A percentile compares a stretch with the other conserved stretches of the same genome.
Conservation (phyloP, 805 yeast genomes). For the Metschnikowia dekortorum region DNA sequence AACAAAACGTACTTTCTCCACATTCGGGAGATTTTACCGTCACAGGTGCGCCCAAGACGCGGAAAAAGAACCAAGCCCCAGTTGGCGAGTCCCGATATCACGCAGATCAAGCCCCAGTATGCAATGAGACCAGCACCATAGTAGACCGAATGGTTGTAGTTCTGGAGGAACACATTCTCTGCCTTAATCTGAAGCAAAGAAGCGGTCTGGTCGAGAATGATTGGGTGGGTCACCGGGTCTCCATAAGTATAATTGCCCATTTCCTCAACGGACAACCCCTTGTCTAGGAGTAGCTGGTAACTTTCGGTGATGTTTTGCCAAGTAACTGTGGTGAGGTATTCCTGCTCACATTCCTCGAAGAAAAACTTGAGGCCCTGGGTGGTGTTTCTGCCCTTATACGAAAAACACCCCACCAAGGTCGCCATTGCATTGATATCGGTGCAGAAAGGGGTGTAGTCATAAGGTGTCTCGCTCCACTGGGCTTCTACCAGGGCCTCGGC, state of each 20-base stretch:
- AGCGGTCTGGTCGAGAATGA: slow-evolving; percentile 8
- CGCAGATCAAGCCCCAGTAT: slow-evolving; percentile 45
- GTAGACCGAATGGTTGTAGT: slow-evolving; percentile 35
- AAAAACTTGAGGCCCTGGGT: slow-evolving; percentile 4
- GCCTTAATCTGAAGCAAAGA: slow-evolving; percentile 12
- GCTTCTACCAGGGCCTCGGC: slow-evolving; percentile 4
- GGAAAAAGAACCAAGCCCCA: slow-evolving; percentile 42
- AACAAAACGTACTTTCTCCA: slow-evolving; percentile 24
- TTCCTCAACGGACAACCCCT: slow-evolving; percentile 7
- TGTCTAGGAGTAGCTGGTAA: slow-evolving; percentile 4
- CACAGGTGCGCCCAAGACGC: slow-evolving; percentile 21
- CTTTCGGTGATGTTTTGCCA: slow-evolving; percentile 9
- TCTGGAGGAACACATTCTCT: slow-evolving; percentile 33
- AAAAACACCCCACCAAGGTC: slow-evolving; percentile 11
- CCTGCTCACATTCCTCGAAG: slow-evolving; percentile 6
- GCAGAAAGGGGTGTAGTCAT: slow-evolving; percentile 11
- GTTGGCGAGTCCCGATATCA: slow-evolving; percentile 39
- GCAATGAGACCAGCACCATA: slow-evolving; percentile 39
- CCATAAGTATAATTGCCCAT: slow-evolving; percentile 7
- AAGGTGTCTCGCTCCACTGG: slow-evolving; percentile 1
- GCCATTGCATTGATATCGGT: slow-evolving; percentile 12
- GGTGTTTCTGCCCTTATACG: slow-evolving; percentile 5
- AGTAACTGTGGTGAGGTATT: slow-evolving; percentile 6
- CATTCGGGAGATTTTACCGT: slow-evolving; percentile 24
- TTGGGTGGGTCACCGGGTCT: slow-evolving; percentile 26